Evolutionary conservation across 768 basidiomycete genomes (phyloP).

Genomic region (Steccherinum ochraceum): DNA sequence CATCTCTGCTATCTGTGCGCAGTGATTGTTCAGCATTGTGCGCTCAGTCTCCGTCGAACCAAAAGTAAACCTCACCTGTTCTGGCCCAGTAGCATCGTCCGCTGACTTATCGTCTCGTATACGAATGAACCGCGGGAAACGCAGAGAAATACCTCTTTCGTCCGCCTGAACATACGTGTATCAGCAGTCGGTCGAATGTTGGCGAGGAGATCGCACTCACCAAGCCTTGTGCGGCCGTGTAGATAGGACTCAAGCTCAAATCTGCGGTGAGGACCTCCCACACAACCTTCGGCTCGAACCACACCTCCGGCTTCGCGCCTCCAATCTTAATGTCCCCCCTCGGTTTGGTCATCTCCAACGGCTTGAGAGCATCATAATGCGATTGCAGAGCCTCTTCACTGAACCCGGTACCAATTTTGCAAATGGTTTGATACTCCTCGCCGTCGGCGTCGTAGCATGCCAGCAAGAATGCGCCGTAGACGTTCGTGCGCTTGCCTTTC

Average conservation of each 20-base stretch:
- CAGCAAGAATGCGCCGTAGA: conserved; percentile 96
- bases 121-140: conserved; percentile 93
- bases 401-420: conserved; percentile 99
- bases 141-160: conserved; percentile 87
- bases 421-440: conserved; percentile 94
- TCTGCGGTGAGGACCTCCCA: conserved; percentile 99
- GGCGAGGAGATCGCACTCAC: conserved; percentile 37
- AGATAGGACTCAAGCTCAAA: conserved; percentile 91
- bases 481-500: conserved; percentile 94
- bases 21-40: conserved; percentile 8
- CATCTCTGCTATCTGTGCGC: conserved; percentile 83
- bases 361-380: conserved; percentile 77
- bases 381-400: conserved; percentile 82
- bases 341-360: conserved; percentile 62
- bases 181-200: not conserved
- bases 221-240: conserved; percentile 89
- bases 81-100: conserved; percentile 89
- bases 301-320: conserved; percentile 93
- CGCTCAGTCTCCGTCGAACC: conserved; percentile 4
- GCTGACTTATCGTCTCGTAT: conserved; percentile 89
- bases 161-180: conserved; percentile 50
- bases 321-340: conserved; percentile 85
- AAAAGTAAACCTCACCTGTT: conserved; percentile 67
- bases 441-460: conserved; percentile 95
- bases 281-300: conserved; percentile 95